Base-by-base conservation (phyloP, 495 filamentous ascomycete species). In the Melanomma pulvis-pyrius region DNA sequence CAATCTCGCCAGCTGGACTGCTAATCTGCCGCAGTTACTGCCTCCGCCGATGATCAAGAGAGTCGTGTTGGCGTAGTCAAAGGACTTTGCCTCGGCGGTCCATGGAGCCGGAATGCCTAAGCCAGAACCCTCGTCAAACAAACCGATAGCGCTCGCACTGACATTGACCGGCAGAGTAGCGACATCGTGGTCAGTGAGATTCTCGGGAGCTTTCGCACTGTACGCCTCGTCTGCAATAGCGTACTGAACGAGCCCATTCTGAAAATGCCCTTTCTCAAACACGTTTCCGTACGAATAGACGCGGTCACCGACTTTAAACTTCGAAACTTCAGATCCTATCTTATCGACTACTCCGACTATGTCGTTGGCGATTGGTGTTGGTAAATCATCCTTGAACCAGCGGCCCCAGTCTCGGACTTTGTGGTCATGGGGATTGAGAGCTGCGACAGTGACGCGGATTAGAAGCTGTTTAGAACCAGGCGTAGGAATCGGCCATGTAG, bases 31-130 rank as follows among this genome's bases (percentile, higher is more conserved):
- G 52, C 66, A 48, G 67, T 74, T 39, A 28, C 30, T 51, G 44
- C 71, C 50, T 8, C 74, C 76, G 24, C 76, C 76, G 34, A 78
- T 48, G 28, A 78, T 71, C 21, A 77, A 59, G 28, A 78, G 49
- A 8, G 58, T 49, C 9, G 58, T 62, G 11, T 46, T 54, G 1
- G 57, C 53, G 58, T 74, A 76, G 47, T 74, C 72, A 21, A 71
- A 75, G 1, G 50, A 7, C 11, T 50, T 39, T 8, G 58, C 64
- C 12, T 55, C 52, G 8, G 29, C 48, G 0, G 56, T 61, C 19
- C 57, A 66, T 22, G 64, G 52, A 48, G 67, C 68, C 5, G 74
- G 69, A 2, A 68, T 52, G 1, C 61, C 70, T 39, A 76, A 48
- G 2, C 65, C 34, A 11, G 1, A 17, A 6, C 21, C 17, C 17